Base-by-base conservation (phyloP, 352 stramenopile species). In the Phytophthora lateralis region DNA sequence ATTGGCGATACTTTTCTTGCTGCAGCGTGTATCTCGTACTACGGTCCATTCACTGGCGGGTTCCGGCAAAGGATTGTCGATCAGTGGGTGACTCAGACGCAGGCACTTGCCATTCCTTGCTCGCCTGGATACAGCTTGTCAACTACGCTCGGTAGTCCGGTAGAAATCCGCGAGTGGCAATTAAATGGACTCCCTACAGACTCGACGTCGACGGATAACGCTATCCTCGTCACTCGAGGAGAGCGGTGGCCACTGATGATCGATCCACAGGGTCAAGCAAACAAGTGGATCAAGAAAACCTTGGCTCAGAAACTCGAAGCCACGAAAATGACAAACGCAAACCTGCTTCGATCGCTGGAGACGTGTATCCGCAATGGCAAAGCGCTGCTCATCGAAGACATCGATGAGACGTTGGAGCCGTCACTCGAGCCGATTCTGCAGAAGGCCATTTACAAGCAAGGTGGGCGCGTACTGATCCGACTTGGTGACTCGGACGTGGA, bases 231-330 rank as follows among this genome's bases (percentile, higher is more conserved):
- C 0, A 95, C 89, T 0, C 74, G 90, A 35, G 90, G 91, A 18
- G 80, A 96, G 56, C 85, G 94, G 0, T 98, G 94, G 94, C 94
- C 94, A 2, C 66, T 98, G 6, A 98, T 98, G 91, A 98, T 98
- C 54, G 93, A 98, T 27, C 93, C 93, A 4, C 93, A 98, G 37
- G 88, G 86, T 4, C 93, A 98, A 72, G 93, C 92, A 4, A 98
- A 97, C 76, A 93, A 96, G 55, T 98, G 93, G 93, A 91, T 98
- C 54, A 97, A 98, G 60, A 98, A 97, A 51, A 95, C 87, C 4
- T 67, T 93, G 14, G 71, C 79, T 0, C 35, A 61, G 0, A 76
- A 81, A 6, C 71, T 97, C 0, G 83, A 96, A 38, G 78, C 76
- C 2, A 97, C 89, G 4, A 97, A 95, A 56, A 97, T 98, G 88